Base-by-base conservation (phyloP, 139 green algal genomes). In the Edaphochlamys debaryana region DNA sequence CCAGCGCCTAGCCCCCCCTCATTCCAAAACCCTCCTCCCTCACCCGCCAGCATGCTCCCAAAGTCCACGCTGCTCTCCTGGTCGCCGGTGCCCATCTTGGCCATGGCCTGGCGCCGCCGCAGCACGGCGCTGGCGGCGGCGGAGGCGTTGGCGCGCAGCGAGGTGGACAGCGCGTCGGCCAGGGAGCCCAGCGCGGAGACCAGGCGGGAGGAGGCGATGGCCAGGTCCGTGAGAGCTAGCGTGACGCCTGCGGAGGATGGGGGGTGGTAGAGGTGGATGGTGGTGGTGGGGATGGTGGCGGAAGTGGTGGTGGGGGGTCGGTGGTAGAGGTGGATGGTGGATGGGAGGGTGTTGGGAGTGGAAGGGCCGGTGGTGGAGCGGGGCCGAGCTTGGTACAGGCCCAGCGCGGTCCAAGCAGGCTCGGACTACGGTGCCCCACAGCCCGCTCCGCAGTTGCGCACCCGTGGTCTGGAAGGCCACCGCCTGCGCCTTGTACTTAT, bases 1-100 rank as follows among this genome's bases (percentile, higher is more conserved):
- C 45, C 45, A 22, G 11, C 45, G 11, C 45, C 45, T 54, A 22
- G 11, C 45, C 45, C 45, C 13, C 45, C 45, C 45, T 13, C 11
- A 9, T 13, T 54, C 45, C 45, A 54, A 22, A 9, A 9, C 45
- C 45, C 45, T 13, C 45, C 45, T 54, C 11, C 30, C 60, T 36
- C 60, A 67, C 60, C 60, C 13, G 48, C 29, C 34, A 89, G 56
- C 15, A 64, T 45, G 20, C 8, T 67, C 30, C 85, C 85, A 9
- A 90, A 2, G 66, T 88, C 87, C 20, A 87, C 79, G 25, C 79
- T 79, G 27, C 71, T 75, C 9, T 71, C 38, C 50, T 84, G 82
- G 34, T 84, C 77, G 22, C 72, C 72, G 13, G 7, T 79, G 37
- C 72, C 72, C 72, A 90, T 71, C 2, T n/a, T 30, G 30, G 52